Conservation (phyloP, 768 basidiomycete genomes). For the Dentipellis sp. region DNA sequence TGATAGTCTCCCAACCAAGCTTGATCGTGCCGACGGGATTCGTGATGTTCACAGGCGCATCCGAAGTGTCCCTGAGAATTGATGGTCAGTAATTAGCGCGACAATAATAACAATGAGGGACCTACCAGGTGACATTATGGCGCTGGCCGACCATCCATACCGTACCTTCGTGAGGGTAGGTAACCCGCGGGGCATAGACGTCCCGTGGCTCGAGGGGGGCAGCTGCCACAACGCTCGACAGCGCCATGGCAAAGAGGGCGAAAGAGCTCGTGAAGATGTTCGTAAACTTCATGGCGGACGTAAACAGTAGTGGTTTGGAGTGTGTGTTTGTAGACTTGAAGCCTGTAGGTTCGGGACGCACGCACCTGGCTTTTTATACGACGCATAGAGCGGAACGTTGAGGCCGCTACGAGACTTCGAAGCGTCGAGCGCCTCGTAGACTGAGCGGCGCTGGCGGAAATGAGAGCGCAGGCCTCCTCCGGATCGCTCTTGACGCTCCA, state of each 20-base stretch:
- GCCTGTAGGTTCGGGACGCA: too few relatives aligned
- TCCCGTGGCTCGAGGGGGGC: slow-evolving; percentile 9
- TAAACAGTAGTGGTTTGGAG: background rate
- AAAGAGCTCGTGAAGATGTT: background rate
- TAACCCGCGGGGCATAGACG: slow-evolving; percentile 20
- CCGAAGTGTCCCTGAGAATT: background rate
- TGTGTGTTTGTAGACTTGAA: too few relatives aligned
- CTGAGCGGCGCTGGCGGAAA: too few relatives aligned
- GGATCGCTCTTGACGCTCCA: too few relatives aligned
- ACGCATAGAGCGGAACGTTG: too few relatives aligned
- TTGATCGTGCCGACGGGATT: slow-evolving; percentile 6
- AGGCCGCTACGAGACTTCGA: too few relatives aligned
- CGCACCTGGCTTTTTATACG: too few relatives aligned
- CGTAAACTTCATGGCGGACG: slow-evolving; percentile 1
- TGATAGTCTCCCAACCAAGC: background rate
- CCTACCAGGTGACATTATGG: slow-evolving; percentile 24
- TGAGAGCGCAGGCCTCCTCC: too few relatives aligned
- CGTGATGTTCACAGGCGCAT: slow-evolving; percentile 16
- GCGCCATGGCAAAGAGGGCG: background rate
- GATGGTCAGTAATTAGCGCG: background rate
- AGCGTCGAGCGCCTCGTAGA: too few relatives aligned
- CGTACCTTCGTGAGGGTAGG: slow-evolving; percentile 15
- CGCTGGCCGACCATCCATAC: slow-evolving; percentile 17
- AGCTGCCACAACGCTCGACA: background rate
- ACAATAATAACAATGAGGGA: background rate